phyloP scores from a whole-genome alignment of 495 filamentous ascomycete species.

The Aspergillus wentii region DNA sequence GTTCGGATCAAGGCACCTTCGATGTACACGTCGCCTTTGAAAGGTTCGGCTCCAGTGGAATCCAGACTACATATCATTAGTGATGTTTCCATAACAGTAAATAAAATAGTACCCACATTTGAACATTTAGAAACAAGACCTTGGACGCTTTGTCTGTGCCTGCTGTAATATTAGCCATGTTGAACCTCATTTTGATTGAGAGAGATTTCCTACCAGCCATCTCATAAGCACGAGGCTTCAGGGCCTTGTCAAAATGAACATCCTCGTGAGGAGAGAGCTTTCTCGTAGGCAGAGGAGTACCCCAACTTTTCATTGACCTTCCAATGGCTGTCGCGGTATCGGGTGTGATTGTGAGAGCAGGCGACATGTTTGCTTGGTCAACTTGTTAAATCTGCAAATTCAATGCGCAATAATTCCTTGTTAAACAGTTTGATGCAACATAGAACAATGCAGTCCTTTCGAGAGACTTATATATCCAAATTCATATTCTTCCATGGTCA shows the following conservation, averaged over 20 bases:
- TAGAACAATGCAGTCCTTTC: no score
- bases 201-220: slow-evolving; percentile 16
- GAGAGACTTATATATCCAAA: no score
- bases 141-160: no score
- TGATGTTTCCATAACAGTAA: background rate
- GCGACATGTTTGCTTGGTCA: no score
- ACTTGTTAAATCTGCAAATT: no score
- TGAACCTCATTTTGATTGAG: slow-evolving; percentile 18
- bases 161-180: no score
- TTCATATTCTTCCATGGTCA: no score
- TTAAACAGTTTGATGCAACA: no score
- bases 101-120: slow-evolving; percentile 15
- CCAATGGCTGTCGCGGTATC: no score
- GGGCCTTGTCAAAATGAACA: background rate
- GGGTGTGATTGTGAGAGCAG: no score
- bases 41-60: slow-evolving; percentile 32
- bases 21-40: slow-evolving; percentile 36
- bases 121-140: slow-evolving; percentile 36
- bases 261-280: background rate
- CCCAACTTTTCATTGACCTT: background rate
- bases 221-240: slow-evolving; percentile 4
- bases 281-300: background rate
- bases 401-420: no score
- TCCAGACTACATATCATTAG: slow-evolving; percentile 16
- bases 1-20: slow-evolving; percentile 20